Conservation (phyloP, 1,139 yeast genomes). For the Blastobotrys raffinosifermentans region DNA sequence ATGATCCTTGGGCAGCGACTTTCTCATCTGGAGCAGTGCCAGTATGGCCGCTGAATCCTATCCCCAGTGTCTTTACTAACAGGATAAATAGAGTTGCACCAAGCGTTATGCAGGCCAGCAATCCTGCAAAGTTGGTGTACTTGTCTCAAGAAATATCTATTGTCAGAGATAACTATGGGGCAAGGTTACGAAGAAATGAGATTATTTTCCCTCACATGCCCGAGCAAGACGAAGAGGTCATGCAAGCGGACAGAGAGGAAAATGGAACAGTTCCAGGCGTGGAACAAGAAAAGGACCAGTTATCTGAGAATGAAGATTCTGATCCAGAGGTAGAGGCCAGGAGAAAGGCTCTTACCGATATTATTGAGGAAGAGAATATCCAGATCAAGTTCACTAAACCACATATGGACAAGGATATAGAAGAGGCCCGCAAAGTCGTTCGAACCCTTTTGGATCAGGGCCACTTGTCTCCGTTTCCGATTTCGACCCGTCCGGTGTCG, state of each 20-base stretch:
- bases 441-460: constrained; percentile 85
- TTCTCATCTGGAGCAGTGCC: constrained; percentile 62
- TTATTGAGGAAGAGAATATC: constrained; percentile 17
- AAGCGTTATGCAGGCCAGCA: constrained; percentile 63
- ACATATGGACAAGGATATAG: constrained; percentile 35
- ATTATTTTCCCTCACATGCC: constrained; percentile 44
- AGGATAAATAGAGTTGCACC: constrained; percentile 59
- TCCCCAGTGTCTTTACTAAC: constrained; percentile 66
- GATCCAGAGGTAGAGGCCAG: constrained; percentile 18
- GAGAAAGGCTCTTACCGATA: constrained; percentile 18
- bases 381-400: constrained; percentile 15
- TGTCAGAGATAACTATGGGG: constrained; percentile 62
- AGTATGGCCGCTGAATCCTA: constrained; percentile 61
- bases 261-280: constrained; percentile 10
- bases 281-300: constrained; percentile 20
- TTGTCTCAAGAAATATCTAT: constrained; percentile 78
- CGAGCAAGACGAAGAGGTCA: constrained; percentile 8
- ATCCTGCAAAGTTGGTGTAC: constrained; percentile 74
- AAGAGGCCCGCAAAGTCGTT: constrained; percentile 68
- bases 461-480: constrained; percentile 71
- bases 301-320: constrained; percentile 8
- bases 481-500: constrained; percentile 53
- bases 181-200: constrained; percentile 64
- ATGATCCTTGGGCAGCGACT: constrained; percentile 89
- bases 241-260: too few species aligned